Percentiles rank a stretch among this genome's conserved stretches.
Conservation (phyloP, 257 asterid species). For the Gentiana straminea region DNA sequence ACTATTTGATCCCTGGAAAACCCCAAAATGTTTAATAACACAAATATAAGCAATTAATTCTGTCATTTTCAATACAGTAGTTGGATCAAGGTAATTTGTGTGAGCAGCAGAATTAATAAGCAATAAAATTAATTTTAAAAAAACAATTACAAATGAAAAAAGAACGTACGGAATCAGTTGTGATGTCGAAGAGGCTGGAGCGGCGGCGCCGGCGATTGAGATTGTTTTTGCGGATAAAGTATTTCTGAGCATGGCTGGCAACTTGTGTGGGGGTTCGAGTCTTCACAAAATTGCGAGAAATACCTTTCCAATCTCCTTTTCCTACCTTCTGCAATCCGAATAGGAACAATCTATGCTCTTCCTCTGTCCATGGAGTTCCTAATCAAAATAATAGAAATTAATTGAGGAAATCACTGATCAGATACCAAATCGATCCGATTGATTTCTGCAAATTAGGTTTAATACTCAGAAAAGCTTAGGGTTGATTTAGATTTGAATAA, state of each 20-base stretch:
- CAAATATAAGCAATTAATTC: too few relatives aligned
- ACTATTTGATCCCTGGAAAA: too few relatives aligned
- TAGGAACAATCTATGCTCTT: conserved; percentile 75
- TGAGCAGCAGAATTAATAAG: too few relatives aligned
- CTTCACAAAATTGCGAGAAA: conserved; percentile 73
- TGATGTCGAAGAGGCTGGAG: conserved; percentile 86
- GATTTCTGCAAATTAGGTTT: too few relatives aligned
- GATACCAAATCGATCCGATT: background rate
- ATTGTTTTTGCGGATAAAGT: conserved; percentile 68
- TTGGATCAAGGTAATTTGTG: too few relatives aligned
- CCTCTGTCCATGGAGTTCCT: conserved; percentile 96
- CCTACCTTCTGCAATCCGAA: conserved; percentile 74
- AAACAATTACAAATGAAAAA: too few relatives aligned
- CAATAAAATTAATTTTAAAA: too few relatives aligned
- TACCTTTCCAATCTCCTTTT: conserved; percentile 90
- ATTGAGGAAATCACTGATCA: conserved; percentile 3
- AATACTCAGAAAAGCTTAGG: too few relatives aligned
- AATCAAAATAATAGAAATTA: conserved; percentile 4
- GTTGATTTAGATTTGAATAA: background rate
- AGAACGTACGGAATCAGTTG: conserved; percentile 57
- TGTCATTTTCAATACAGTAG: too few relatives aligned
- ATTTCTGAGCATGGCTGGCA: conserved; percentile 92
- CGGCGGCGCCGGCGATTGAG: conserved; percentile 78
- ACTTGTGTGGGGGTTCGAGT: conserved; percentile 94
- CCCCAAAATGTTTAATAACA: too few relatives aligned